Percentiles rank a stretch among this genome's conserved stretches.
phyloP scores from a whole-genome alignment of 2,329 filamentous ascomycete genomes.

The Pseudopithomyces chartarum region DNA sequence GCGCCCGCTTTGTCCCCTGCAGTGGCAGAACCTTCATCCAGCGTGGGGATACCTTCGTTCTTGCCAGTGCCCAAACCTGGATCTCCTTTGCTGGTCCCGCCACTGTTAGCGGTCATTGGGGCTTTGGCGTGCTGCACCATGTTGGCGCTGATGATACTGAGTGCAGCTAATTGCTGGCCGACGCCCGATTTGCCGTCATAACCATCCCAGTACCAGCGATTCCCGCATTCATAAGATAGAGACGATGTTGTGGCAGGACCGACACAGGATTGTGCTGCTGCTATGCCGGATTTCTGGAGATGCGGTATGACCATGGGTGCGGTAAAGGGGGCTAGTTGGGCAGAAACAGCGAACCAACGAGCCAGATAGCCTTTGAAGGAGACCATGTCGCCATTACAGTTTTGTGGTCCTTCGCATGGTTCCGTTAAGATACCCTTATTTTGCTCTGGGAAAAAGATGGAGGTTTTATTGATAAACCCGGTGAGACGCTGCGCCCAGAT shows the following conservation, averaged over 20 bases:
- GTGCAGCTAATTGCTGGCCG: slow-evolving; percentile 62
- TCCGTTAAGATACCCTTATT: slow-evolving; percentile 49
- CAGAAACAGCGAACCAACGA: slow-evolving; percentile 59
- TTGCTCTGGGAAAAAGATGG: slow-evolving; percentile 47
- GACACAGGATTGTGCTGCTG: slow-evolving; percentile 60
- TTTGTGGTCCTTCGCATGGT: slow-evolving; percentile 46
- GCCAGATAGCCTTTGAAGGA: slow-evolving; percentile 54
- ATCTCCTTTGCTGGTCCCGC: slow-evolving; percentile 55
- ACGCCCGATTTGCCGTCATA: slow-evolving; percentile 57
- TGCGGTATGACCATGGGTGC: slow-evolving; percentile 56
- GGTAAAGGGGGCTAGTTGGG: slow-evolving; percentile 63
- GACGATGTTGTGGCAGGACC: slow-evolving; percentile 48
- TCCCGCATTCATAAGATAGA: slow-evolving; percentile 47
- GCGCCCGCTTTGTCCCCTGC: slow-evolving; percentile 51
- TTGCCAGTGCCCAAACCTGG: slow-evolving; percentile 40
- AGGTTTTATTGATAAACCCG: slow-evolving; percentile 39
- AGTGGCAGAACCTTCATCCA: slow-evolving; percentile 28
- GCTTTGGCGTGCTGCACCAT: slow-evolving; percentile 43
- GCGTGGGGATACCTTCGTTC: slow-evolving; percentile 29
- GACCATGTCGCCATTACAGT: slow-evolving; percentile 52
- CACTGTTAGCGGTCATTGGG: slow-evolving; percentile 54
- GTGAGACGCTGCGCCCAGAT: slow-evolving; percentile 37
- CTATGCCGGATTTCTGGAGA: slow-evolving; percentile 58
- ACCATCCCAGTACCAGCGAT: slow-evolving; percentile 46
- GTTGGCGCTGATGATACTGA: slow-evolving; percentile 57